Conservation (phyloP, 148 eudicot genomes). For the Amaranthus hypochondriacus region DNA sequence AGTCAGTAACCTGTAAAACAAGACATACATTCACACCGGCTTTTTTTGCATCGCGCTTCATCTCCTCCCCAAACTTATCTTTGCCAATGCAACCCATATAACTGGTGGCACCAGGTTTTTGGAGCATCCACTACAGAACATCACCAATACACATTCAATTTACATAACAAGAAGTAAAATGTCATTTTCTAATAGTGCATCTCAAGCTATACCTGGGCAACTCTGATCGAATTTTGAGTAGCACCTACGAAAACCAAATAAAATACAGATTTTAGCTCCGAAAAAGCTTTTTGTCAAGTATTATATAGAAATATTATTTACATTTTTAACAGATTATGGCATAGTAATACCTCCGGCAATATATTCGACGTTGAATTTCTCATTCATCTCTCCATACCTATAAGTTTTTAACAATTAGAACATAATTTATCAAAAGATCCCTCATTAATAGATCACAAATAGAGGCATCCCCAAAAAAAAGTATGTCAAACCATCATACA, state of each 20-base stretch:
- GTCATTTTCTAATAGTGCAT: not conserved
- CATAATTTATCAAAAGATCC: not conserved
- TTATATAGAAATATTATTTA: too few relatives aligned
- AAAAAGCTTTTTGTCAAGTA: not conserved
- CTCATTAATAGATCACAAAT: too few relatives aligned
- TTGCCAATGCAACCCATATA: slow-evolving; percentile 94
- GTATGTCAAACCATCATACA: too few relatives aligned
- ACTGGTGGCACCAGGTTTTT: slow-evolving; percentile 85
- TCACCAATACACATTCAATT: slow-evolving; percentile 8
- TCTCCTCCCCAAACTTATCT: slow-evolving; percentile 95
- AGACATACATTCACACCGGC: slow-evolving; percentile 78
- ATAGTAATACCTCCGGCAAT: slow-evolving; percentile 84
- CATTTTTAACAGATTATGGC: not conserved
- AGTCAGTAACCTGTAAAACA: not conserved
- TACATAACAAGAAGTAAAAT: not conserved
- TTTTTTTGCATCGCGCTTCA: slow-evolving; percentile 63
- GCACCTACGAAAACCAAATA: slow-evolving; percentile 54
- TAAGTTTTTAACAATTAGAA: not conserved
- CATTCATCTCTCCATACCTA: slow-evolving; percentile 44
- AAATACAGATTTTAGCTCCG: not conserved
- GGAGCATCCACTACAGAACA: slow-evolving; percentile 79
- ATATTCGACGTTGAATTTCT: slow-evolving; percentile 75
- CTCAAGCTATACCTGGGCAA: slow-evolving; percentile 65
- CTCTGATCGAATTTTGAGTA: slow-evolving; percentile 91
- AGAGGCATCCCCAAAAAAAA: too few relatives aligned